Conservation (phyloP, 2,329 filamentous ascomycete species). For the Sporothrix humicola region DNA sequence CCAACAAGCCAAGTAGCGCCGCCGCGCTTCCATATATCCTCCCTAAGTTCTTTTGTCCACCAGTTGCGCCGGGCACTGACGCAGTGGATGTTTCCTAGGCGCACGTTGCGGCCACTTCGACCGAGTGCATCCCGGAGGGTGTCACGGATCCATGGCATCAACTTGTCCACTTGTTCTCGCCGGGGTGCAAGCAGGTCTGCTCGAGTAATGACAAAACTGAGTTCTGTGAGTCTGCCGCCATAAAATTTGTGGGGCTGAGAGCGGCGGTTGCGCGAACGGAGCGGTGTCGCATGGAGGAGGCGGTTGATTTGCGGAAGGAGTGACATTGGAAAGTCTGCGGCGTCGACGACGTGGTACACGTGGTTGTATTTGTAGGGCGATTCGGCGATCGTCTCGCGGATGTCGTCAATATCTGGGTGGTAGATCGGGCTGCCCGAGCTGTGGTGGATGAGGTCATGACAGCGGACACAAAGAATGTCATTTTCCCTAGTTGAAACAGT, state of each 20-base stretch:
- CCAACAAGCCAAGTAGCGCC: constrained; percentile 95
- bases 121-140: constrained; percentile 80
- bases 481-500: background rate
- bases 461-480: constrained; percentile 79
- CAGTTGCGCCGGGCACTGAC: constrained; percentile 86
- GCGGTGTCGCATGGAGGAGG: constrained; percentile 71
- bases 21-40: constrained; percentile 81
- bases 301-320: constrained; percentile 77
- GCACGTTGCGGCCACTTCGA: constrained; percentile 67
- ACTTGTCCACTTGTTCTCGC: constrained; percentile 79
- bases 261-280: constrained; percentile 81
- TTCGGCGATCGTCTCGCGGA: constrained; percentile 83
- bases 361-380: constrained; percentile 91
- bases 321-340: constrained; percentile 96
- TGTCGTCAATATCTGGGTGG: constrained; percentile 79
- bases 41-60: constrained; percentile 88
- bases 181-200: constrained; percentile 83
- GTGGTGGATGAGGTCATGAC: constrained; percentile 81
- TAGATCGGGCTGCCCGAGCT: constrained; percentile 72
- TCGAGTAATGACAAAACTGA: constrained; percentile 90
- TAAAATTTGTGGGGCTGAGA: constrained; percentile 70
- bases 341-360: constrained; percentile 93
- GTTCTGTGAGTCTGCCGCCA: constrained; percentile 71
- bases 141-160: constrained; percentile 84
- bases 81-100: constrained; percentile 85